Evolutionary conservation across 345 rosid genomes (phyloP), one percentile per base, ranked within the genome.

Genomic region (Salix suchowensis): DNA sequence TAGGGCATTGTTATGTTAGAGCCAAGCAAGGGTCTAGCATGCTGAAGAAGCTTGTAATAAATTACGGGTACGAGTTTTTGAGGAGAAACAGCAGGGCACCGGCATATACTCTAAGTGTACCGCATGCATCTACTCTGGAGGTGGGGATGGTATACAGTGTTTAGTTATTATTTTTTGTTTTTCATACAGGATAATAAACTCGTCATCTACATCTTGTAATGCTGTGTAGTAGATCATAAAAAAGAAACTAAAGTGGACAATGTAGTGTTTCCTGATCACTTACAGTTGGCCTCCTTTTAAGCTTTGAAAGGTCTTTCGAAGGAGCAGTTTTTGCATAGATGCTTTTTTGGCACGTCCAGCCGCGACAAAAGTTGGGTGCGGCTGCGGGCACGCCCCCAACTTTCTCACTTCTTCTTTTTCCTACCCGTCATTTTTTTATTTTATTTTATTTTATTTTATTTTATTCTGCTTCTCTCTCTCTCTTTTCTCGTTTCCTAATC

Each of bases 111-210:
- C 80, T 91, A 46, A 88, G 86, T 11, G 83, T 86, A 28, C 94
- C 98, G 0, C 93, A 91, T 70, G 96, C 93, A 2, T 91, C 98
- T 7, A 95, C 97, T 5, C 78, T 95, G 76, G 96, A 95, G 84
- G 98, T 95, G 14, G 98, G 98, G 70, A 91, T 95, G 98, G 65
- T 90, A 3, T 95, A 91, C 85, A 77, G 83, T 81, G 95, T 95
- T 72, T 95, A 66, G 77, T 7, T 15, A 80, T 7, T 30, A 0
- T 30, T 68, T 74, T 67, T 80, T 68, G 65, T 39, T 39, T n/a
- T 42, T 10, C 67, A 72, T 67, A 80, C 76, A 75, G 55, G 71
- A 58, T 19, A 40, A 40, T 58, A 67, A 11, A 18, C 55, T 30
- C 19, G 28, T 44, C 19, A 34, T 68, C 78, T 75, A 69, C 52